These are phyloP conservation scores for Setaria italica DNA, from an alignment of 202 grass and related monocot species.

Conservation along the genomic window DNA sequence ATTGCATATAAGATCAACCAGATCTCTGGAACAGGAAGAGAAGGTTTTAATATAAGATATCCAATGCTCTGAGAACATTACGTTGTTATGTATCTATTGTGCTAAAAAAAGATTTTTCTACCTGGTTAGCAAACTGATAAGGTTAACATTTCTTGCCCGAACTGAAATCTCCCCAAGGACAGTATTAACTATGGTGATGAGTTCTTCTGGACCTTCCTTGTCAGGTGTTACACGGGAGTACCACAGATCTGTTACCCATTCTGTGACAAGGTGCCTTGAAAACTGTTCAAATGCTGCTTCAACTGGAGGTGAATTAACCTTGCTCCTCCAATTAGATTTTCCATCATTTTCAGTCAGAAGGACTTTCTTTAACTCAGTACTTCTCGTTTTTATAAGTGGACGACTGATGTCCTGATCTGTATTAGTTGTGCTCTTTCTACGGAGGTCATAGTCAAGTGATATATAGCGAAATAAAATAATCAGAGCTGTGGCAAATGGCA, in stretches of 20 bases:
- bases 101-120: constrained; percentile 39
- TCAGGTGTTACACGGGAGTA: constrained; percentile 96
- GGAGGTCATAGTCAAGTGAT: constrained; percentile 83
- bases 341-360: constrained; percentile 35
- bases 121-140: constrained; percentile 92
- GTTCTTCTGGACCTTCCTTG: constrained; percentile 83
- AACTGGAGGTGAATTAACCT: constrained; percentile 87
- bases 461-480: constrained; percentile 80
- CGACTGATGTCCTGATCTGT: constrained; percentile 26
- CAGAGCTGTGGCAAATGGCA: constrained; percentile 76
- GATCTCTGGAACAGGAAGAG: constrained; percentile 62
- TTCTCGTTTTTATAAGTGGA: constrained; percentile 54
- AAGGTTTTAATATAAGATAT: constrained; percentile 37
- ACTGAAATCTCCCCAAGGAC: constrained; percentile 83
- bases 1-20: constrained; percentile 80
- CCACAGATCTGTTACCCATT: constrained; percentile 98
- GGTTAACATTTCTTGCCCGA: constrained; percentile 81
- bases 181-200: constrained; percentile 68
- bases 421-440: constrained; percentile 58
- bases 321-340: constrained; percentile 72
- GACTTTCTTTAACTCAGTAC: constrained; percentile 56
- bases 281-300: constrained; percentile 91
- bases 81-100: constrained; percentile 2
- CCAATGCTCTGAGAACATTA: constrained; percentile 38
- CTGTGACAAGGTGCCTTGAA: constrained; percentile 78